Conservation (phyloP, 768 basidiomycete genomes). For the Phallus indusiatus region DNA sequence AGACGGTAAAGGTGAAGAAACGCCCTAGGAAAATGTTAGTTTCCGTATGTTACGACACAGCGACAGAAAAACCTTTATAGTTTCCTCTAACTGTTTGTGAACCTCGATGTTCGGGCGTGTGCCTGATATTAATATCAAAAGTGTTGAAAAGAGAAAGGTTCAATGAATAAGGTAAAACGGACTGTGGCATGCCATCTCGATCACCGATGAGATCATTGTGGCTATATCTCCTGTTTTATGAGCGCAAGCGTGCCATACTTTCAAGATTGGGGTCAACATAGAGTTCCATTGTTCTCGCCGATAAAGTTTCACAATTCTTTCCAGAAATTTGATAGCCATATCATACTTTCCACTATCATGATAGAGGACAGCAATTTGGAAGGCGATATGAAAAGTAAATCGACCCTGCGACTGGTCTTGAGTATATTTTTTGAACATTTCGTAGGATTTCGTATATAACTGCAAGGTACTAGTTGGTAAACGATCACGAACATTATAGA, state of each 20-base stretch:
- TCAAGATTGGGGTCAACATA: constrained; percentile 65
- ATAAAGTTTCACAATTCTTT: constrained; percentile 84
- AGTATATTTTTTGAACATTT: constrained; percentile 75
- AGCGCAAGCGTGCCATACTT: constrained; percentile 77
- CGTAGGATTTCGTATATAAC: constrained; percentile 93
- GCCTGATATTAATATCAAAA: not conserved
- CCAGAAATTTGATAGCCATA: constrained; percentile 89
- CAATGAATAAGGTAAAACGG: constrained; percentile 13
- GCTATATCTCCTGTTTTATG: constrained; percentile 71
- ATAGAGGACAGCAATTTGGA: constrained; percentile 83
- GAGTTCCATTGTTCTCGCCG: constrained; percentile 74
- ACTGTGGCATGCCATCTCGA: constrained; percentile 83
- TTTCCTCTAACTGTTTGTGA: not conserved
- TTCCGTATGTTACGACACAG: not conserved
- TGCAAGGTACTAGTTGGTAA: constrained; percentile 20
- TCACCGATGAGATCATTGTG: constrained; percentile 59
- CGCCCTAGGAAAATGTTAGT: constrained; percentile 40
- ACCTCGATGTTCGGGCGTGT: constrained; percentile 1
- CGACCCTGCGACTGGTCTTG: constrained; percentile 55
- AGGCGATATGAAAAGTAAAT: constrained; percentile 84
- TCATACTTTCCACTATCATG: constrained; percentile 72
- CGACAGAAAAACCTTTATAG: constrained; percentile 48
- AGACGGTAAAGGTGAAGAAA: constrained; percentile 48
- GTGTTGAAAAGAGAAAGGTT: constrained; percentile 1
- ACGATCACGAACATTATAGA: not conserved